Evolutionary conservation across 2,329 filamentous ascomycete species (phyloP), one percentile per base, ranked within the genome.

Genomic region (Coniella lustricola): DNA sequence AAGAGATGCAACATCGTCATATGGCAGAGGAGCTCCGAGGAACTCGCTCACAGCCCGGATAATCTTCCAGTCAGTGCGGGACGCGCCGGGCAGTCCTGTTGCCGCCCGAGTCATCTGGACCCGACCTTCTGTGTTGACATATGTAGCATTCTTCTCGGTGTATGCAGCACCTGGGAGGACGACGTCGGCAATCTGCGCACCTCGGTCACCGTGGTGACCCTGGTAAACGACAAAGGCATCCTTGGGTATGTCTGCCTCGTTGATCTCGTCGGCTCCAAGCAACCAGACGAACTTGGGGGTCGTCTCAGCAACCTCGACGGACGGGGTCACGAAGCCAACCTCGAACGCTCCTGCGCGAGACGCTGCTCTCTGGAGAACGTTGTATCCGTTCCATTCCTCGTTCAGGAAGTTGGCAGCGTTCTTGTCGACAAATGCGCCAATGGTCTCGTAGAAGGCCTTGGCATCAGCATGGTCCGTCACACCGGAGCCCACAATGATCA

Each of bases 11-110:
- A 98, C 79, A 63, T 97, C 90, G 60, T 98, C 91, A 63, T 97
- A 98, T 18, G 90, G 87, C 46, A 98, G 79, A 56, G 90, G 85
- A 22, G 76, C 82, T 52, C 87, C 88, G 14, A 98, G 77, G 72
- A 95, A 96, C 70, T 97, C 93, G 62, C 87, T 93, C 49, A 79
- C 82, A 16, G 93, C 93, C 56, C 93, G 88, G 59, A 98, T 83
- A 62, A 98, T 97, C 81, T 97, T 98, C 93, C 93, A 98, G 72
- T 98, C 93, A 55, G 93, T 91, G 63, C 93, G 82, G 49, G 91
- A 82, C 46, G 90, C 93, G 52, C 93, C 93, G 20, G 90, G 88
- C 56, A 95, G 76, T 39, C 86, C 87, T 33, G 90, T 94, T 25
- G 93, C 93, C 41, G 88, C 85, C 56, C 93, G 87, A 46, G 87